phyloP scores from a whole-genome alignment of 2,329 filamentous ascomycete genomes.

The Alternaria triticina region DNA sequence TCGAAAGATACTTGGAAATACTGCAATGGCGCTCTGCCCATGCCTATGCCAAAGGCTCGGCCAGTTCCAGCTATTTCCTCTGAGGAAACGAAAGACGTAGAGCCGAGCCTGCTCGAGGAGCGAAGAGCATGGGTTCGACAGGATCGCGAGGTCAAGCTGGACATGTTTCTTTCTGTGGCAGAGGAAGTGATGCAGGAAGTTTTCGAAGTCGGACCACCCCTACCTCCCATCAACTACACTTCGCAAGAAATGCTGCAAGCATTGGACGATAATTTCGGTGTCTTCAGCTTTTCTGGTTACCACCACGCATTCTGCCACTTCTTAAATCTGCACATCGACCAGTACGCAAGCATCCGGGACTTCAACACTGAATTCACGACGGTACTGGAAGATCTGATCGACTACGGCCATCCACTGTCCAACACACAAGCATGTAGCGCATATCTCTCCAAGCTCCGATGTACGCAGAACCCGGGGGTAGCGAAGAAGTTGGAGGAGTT shows the following conservation, averaged over 20 bases:
- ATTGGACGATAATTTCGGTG: conserved; percentile 35
- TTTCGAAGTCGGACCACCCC: conserved; percentile 42
- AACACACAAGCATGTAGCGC: conserved; percentile 46
- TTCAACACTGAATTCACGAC: conserved; percentile 45
- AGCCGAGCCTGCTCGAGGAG: conserved; percentile 43
- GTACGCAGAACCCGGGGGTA: conserved; percentile 48
- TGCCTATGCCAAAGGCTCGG: conserved; percentile 44
- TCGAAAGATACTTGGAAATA: conserved; percentile 43
- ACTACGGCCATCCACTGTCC: conserved; percentile 42
- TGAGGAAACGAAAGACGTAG: conserved; percentile 24
- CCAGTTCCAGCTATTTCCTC: conserved; percentile 25
- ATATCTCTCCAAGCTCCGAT: conserved; percentile 48
- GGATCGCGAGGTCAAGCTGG: conserved; percentile 46
- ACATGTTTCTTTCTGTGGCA: conserved; percentile 45
- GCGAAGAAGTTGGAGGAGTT: conserved; percentile 41
- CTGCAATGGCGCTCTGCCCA: conserved; percentile 38
- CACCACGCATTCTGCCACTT: conserved; percentile 49
- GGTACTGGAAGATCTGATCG: conserved; percentile 41
- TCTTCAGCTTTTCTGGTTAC: conserved; percentile 44
- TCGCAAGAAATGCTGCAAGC: conserved; percentile 42
- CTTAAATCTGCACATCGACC: conserved; percentile 46
- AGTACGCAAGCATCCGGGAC: conserved; percentile 38
- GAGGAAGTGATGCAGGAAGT: conserved; percentile 48
- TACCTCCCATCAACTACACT: conserved; percentile 40
- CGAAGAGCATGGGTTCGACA: conserved; percentile 44